Conservation (phyloP, 805 yeast species). For the Saturnispora saitoi region DNA sequence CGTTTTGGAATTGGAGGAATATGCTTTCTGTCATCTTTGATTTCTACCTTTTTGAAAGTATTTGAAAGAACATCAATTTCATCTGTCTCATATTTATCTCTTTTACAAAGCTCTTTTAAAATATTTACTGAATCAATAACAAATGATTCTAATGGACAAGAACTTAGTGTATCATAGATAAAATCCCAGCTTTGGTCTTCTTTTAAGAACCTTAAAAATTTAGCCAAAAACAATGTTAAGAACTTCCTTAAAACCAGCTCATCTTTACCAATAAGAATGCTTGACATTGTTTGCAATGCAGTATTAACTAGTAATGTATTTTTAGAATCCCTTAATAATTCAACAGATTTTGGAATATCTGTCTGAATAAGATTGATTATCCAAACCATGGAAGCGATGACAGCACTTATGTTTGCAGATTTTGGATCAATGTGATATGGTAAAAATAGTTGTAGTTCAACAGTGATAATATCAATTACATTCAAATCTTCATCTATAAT, state of each 20-base stretch:
- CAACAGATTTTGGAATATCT: slow-evolving; percentile 1
- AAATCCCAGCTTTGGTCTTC: slow-evolving; percentile 52
- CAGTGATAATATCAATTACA: slow-evolving; percentile 28
- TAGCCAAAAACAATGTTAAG: slow-evolving; percentile 54
- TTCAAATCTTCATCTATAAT: slow-evolving; percentile 8
- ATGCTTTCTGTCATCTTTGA: not conserved
- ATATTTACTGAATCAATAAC: slow-evolving; percentile 60
- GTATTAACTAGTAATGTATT: slow-evolving; percentile 15
- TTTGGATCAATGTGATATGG: slow-evolving; percentile 29
- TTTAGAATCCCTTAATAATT: slow-evolving; percentile 3
- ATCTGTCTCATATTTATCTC: slow-evolving; percentile 11
- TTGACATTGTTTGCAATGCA: slow-evolving; percentile 20
- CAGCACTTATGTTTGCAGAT: slow-evolving; percentile 13
- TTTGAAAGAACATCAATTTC: slow-evolving; percentile 6
- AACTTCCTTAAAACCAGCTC: slow-evolving; percentile 23
- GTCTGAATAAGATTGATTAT: slow-evolving; percentile 15
- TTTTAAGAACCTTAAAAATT: slow-evolving; percentile 48
- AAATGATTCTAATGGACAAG: slow-evolving; percentile 47
- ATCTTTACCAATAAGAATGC: slow-evolving; percentile 14
- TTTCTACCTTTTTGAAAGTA: not conserved
- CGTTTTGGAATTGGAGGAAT: slow-evolving; percentile 34
- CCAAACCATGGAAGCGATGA: slow-evolving; percentile 18
- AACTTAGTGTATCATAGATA: slow-evolving; percentile 51
- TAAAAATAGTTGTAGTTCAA: slow-evolving; percentile 34
- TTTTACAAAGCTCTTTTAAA: slow-evolving; percentile 51